Conservation (phyloP, 164 flowering plant species). For the Magnolia changhungtana region DNA sequence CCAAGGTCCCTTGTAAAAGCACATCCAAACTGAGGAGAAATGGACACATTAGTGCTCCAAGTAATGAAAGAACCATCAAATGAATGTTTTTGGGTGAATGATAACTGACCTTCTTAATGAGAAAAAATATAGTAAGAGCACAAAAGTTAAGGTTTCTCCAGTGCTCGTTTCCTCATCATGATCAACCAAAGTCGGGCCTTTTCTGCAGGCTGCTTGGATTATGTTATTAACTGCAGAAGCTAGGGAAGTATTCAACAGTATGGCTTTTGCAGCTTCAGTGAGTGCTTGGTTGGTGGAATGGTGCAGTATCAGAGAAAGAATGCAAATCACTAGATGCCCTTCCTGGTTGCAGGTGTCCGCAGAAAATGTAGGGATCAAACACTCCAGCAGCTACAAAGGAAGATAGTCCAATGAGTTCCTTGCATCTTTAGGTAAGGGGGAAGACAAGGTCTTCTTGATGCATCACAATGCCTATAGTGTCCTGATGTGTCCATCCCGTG, state of each 20-base stretch:
- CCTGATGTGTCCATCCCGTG: too few species aligned
- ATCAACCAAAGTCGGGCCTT: constrained; percentile 59
- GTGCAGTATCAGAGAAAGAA: constrained; percentile 67
- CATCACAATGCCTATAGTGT: too few species aligned
- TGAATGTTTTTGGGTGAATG: not conserved
- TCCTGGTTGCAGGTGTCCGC: constrained; percentile 41
- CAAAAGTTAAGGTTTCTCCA: constrained; percentile 46
- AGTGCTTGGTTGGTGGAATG: constrained; percentile 55
- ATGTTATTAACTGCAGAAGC: constrained; percentile 31
- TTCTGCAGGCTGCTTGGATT: constrained; percentile 47
- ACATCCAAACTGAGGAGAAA: constrained; percentile 38
- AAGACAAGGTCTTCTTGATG: too few species aligned
- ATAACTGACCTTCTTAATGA: constrained; percentile 63
- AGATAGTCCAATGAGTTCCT: constrained; percentile 11
- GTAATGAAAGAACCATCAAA: not conserved
- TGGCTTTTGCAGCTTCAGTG: constrained; percentile 59
- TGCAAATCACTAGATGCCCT: constrained; percentile 40
- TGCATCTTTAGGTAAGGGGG: not conserved
- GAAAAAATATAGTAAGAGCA: constrained; percentile 56
- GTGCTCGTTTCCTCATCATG: constrained; percentile 51
- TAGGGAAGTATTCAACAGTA: constrained; percentile 49
- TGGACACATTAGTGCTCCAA: constrained; percentile 18
- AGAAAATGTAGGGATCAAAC: constrained; percentile 23
- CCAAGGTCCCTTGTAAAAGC: constrained; percentile 49
- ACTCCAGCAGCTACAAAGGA: constrained; percentile 58